Base-by-base conservation (phyloP, 805 yeast species). In the Candida khao-thaluensis region DNA sequence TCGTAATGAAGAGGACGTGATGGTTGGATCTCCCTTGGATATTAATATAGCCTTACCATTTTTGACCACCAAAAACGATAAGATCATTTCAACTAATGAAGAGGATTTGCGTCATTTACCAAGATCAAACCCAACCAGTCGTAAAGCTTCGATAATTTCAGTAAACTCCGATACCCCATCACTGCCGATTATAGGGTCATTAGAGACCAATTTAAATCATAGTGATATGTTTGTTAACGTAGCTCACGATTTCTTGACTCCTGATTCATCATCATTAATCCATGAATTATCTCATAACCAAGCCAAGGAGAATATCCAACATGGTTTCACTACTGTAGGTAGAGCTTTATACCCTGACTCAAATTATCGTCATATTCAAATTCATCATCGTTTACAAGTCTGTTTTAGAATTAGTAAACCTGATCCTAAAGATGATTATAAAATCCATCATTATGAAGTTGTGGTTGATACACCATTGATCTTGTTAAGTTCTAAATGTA, bases 391-490 rank as follows among this genome's bases (percentile, higher is more conserved):
- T 35, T 57, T 85, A 35, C 93, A 85, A 54, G 72, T 85, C 4
- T 78, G 84, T 49, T 72, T 85, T 41, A 65, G 93, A 41, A 77
- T 85, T 18, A 77, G 85, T 9, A 79, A 74, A 49, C 79, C 79
- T 1, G 84, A 81, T 42, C 71, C 76, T 0, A 54, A 60, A 33
- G 71, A 50, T 38, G 53, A 62, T 40, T 54, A 35, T 41, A 76
- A 74, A 45, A 60, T 78, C 63, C 88, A 82, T 50, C 90, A 85
- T 56, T 85, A 81, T 52, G 95, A 85, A 50, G 90, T 85, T 15
- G 77, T 85, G 30, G 83, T 85, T 27, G 93, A 85, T 53, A 83
- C 91, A 0, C 93, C 93, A 0, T 68, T 85, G 25, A 70, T 74
- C 23, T 54, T 69, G 42, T 52, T 69, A 35, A 66, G 72, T 46